Percentiles rank a stretch among this genome's conserved stretches.
Conservation (phyloP, 1,284 basidiomycete genomes). For the Marasmius fiardii region DNA sequence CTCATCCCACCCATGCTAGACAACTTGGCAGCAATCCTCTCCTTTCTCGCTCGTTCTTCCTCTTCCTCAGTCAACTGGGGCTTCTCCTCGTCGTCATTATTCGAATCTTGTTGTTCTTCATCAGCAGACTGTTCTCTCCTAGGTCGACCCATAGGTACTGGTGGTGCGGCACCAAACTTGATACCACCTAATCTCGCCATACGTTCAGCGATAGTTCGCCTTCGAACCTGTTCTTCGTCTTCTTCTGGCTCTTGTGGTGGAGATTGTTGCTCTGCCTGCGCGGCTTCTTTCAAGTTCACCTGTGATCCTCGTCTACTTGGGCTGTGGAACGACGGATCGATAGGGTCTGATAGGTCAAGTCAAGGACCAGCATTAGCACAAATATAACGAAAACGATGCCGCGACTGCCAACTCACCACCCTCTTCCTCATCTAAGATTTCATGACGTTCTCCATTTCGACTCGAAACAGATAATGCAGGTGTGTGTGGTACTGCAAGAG, state of each 20-base stretch:
- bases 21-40: conserved; percentile 65
- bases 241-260: conserved; percentile 27
- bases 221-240: conserved; percentile 46
- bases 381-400: conserved; percentile 2
- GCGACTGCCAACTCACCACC: conserved; percentile 44
- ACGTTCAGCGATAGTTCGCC: conserved; percentile 70
- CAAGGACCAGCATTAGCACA: conserved; percentile 7
- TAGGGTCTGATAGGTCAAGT: conserved; percentile 47
- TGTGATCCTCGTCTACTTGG: conserved; percentile 36
- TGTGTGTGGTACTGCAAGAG: not conserved
- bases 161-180: conserved; percentile 59
- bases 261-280: conserved; percentile 6
- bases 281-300: conserved; percentile 18
- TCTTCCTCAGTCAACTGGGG: conserved; percentile 47
- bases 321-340: conserved; percentile 59
- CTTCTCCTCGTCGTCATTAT: conserved; percentile 23
- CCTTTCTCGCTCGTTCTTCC: conserved; percentile 63
- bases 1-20: conserved; percentile 75
- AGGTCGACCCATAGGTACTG: conserved; percentile 25
- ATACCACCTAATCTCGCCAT: conserved; percentile 79
- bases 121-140: conserved; percentile 30
- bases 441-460: conserved; percentile 20
- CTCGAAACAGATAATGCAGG: conserved; percentile 8
- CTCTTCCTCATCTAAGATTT: conserved; percentile 57
- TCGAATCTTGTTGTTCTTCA: conserved; percentile 21